These are phyloP conservation scores for Durotheca rogersii DNA, from an alignment of 495 filamentous ascomycete species.

Conservation along the genomic window DNA sequence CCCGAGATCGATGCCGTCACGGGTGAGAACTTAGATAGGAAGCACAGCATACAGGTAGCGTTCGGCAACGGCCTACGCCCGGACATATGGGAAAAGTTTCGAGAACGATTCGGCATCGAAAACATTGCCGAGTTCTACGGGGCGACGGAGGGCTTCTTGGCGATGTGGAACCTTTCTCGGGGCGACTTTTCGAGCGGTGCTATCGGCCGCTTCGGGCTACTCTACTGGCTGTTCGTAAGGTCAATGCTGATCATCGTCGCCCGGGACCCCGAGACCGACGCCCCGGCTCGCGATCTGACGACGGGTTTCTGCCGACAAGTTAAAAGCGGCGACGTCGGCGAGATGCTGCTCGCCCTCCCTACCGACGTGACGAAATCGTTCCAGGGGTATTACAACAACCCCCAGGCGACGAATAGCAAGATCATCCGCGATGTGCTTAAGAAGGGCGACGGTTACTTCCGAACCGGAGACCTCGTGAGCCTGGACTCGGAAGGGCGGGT, in stretches of 20 bases:
- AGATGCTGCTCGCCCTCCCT: slow-evolving; percentile 76
- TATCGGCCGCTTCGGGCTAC: slow-evolving; percentile 71
- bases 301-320: slow-evolving; percentile 71
- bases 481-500: slow-evolving; percentile 70
- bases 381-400: slow-evolving; percentile 86
- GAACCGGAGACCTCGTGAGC: slow-evolving; percentile 79
- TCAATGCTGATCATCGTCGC: slow-evolving; percentile 59
- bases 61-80: slow-evolving; percentile 92
- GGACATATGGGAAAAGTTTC: slow-evolving; percentile 88
- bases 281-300: slow-evolving; percentile 66
- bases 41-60: slow-evolving; percentile 75
- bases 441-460: slow-evolving; percentile 85
- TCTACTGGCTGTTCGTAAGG: slow-evolving; percentile 59
- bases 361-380: slow-evolving; percentile 66
- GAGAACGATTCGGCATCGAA: slow-evolving; percentile 80
- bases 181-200: slow-evolving; percentile 79
- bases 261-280: slow-evolving; percentile 70
- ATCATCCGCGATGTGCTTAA: slow-evolving; percentile 73
- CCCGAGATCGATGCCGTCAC: slow-evolving; percentile 62
- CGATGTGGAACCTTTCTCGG: slow-evolving; percentile 70
- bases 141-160: slow-evolving; percentile 76
- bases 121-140: slow-evolving; percentile 88
- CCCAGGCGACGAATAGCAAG: slow-evolving; percentile 71
- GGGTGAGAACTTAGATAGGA: slow-evolving; percentile 72
- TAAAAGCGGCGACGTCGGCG: slow-evolving; percentile 66